Conservation (phyloP, 148 eudicot species). For the Chenopodium formosanum region DNA sequence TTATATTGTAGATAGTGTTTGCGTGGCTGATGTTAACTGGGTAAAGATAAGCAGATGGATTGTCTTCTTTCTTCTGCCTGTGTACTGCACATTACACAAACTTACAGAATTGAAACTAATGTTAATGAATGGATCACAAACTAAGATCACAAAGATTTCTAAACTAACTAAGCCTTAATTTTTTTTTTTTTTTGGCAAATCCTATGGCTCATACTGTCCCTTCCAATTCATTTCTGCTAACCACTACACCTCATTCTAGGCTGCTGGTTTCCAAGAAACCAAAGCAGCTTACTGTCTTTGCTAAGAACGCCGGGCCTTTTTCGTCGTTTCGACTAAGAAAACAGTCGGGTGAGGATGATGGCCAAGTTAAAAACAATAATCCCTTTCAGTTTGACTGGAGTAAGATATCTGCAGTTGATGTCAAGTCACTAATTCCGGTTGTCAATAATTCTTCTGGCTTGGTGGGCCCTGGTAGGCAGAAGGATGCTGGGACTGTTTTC, state of each 20-base stretch:
- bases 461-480: slow-evolving; percentile 40
- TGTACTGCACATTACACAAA: slow-evolving; percentile 16
- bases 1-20: slow-evolving; percentile 42
- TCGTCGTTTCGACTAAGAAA: slow-evolving; percentile 32
- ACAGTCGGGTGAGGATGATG: slow-evolving; percentile 20
- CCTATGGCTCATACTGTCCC: slow-evolving; percentile 65
- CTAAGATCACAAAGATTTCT: slow-evolving; percentile 6
- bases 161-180: not conserved
- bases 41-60: slow-evolving; percentile 22
- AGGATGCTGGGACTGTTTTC: slow-evolving; percentile 81
- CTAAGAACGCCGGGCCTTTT: slow-evolving; percentile 44
- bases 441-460: slow-evolving; percentile 41
- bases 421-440: slow-evolving; percentile 65
- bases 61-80: not conserved
- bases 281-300: slow-evolving; percentile 34
- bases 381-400: slow-evolving; percentile 59
- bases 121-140: slow-evolving; percentile 10
- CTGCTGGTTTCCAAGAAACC: slow-evolving; percentile 26
- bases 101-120: not conserved
- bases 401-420: slow-evolving; percentile 53
- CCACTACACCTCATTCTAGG: slow-evolving; percentile 50
- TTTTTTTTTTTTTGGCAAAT: not conserved
- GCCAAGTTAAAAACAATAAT: slow-evolving; percentile 19
- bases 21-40: slow-evolving; percentile 58
- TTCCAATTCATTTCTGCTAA: slow-evolving; percentile 60